Evolutionary conservation across 257 asterid genomes (phyloP).

Genomic region (Nicotiana knightiana): DNA sequence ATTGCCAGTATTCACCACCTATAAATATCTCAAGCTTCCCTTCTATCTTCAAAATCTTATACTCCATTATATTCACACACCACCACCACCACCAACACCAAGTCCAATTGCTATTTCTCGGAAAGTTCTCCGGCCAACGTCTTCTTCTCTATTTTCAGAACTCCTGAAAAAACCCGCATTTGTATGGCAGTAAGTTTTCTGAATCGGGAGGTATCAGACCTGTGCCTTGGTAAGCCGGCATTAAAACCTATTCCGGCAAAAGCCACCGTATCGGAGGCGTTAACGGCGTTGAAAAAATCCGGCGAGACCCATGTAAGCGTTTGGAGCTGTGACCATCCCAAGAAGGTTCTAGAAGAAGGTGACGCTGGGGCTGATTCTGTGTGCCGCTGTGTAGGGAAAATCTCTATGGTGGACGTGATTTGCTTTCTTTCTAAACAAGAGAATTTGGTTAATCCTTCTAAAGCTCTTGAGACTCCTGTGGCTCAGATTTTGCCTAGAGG

Average conservation of each 20-base stretch:
- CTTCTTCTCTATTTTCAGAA: background rate
- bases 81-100: background rate
- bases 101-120: background rate
- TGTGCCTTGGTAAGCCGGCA: constrained; percentile 83
- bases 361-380: background rate
- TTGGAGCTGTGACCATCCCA: constrained; percentile 34
- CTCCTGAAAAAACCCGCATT: background rate
- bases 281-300: constrained; percentile 42
- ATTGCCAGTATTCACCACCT: background rate
- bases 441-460: constrained; percentile 46
- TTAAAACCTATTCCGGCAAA: constrained; percentile 40
- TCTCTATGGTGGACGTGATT: constrained; percentile 54
- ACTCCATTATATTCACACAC: background rate
- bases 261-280: constrained; percentile 46
- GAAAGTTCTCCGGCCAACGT: background rate
- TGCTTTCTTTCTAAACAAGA: constrained; percentile 55
- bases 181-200: constrained; percentile 82
- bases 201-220: constrained; percentile 59
- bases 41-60: background rate
- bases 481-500: constrained; percentile 40
- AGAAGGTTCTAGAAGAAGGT: background rate
- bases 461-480: constrained; percentile 55
- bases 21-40: background rate
- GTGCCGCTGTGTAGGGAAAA: constrained; percentile 59
- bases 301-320: constrained; percentile 54